Evolutionary conservation across 768 basidiomycete genomes (phyloP).

Genomic region (Pleurotus citrinopileatus): DNA sequence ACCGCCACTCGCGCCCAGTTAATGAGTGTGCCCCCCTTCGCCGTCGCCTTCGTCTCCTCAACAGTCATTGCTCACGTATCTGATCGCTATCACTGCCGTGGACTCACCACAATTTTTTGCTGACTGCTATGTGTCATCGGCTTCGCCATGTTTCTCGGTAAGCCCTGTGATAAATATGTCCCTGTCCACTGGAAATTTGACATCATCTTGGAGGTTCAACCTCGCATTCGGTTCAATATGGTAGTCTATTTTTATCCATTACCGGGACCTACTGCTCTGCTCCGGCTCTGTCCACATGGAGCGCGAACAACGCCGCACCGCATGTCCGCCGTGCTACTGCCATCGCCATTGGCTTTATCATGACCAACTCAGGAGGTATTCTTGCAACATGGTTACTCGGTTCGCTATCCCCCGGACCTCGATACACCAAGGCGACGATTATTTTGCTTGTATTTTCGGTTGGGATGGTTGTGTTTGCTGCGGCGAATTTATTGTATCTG

Average conservation of each 20-base stretch:
- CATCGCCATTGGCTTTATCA: conserved; percentile 54
- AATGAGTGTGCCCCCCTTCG: conserved; percentile 60
- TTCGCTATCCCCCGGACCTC: conserved; percentile 43
- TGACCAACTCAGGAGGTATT: conserved; percentile 59
- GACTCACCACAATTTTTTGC: conserved; percentile 40
- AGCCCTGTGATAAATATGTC: conserved; percentile 17
- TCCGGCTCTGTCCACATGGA: conserved; percentile 56
- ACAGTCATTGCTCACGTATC: conserved; percentile 32
- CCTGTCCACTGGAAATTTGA: not conserved
- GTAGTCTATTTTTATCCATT: conserved; percentile 53
- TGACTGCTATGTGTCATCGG: conserved; percentile 43
- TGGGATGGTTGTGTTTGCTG: conserved; percentile 32
- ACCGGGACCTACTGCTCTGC: conserved; percentile 49
- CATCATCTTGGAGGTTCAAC: conserved; percentile 27
- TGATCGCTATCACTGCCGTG: conserved; percentile 51
- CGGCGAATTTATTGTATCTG: conserved; percentile 38
- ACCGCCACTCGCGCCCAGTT: conserved; percentile 52
- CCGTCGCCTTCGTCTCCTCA: conserved; percentile 36
- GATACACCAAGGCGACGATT: conserved; percentile 48
- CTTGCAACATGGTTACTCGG: conserved; percentile 31
- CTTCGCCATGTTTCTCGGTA: conserved; percentile 56
- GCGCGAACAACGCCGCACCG: conserved; percentile 59
- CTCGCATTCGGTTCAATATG: conserved; percentile 43
- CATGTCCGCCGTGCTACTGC: conserved; percentile 57
- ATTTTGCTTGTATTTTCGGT: conserved; percentile 38